Base-by-base conservation (phyloP, 331 rosid genomes). In the Pyracantha coccinea region DNA sequence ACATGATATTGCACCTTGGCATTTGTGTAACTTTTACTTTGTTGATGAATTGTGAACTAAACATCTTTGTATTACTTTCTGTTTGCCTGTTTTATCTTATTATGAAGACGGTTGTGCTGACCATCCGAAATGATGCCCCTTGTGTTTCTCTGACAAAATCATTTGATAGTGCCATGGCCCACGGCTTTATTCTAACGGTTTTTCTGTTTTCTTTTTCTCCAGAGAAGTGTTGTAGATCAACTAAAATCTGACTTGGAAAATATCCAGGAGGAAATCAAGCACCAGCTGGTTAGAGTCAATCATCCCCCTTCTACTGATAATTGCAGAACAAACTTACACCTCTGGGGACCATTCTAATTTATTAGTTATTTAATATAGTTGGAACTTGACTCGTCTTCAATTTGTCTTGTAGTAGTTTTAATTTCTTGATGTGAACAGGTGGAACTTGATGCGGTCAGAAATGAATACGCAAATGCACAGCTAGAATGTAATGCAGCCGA, bases 401-500 rank as follows among this genome's bases (percentile, higher is more conserved):
- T 47, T 47, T 77, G 69, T 47, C 5, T 15, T 62, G 45, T 68
- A 59, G 78, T 47, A 47, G 53, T 45, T 45, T 47, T 47, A 47
- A 47, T 15, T 47, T 25, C 28, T 77, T 84, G 24, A 63, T 62
- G 55, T 72, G 66, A 45, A 63, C 78, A 95, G 99, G 89, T 76
- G 84, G 96, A 95, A 83, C 89, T 95, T 76, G 89, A 88, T 74
- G 76, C 98, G 71, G 54, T 95, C 82, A 88, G 84, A 84, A 85
- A 64, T 83, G 97, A 89, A 76, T 90, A 89, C 78, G 79, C 85
- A 78, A 95, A 95, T 78, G 99, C 85, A 19, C 97, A 85, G 63
- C 87, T 95, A 41, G 99, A 95, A 82, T 95, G 98, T 82, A 84
- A 80, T 86, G 98, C 99, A 13, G 91, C 98, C 2, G 99, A 95